These are phyloP conservation scores for Beta lomatogona DNA, from an alignment of 179 eudicot genomes.

Conservation along the genomic window DNA sequence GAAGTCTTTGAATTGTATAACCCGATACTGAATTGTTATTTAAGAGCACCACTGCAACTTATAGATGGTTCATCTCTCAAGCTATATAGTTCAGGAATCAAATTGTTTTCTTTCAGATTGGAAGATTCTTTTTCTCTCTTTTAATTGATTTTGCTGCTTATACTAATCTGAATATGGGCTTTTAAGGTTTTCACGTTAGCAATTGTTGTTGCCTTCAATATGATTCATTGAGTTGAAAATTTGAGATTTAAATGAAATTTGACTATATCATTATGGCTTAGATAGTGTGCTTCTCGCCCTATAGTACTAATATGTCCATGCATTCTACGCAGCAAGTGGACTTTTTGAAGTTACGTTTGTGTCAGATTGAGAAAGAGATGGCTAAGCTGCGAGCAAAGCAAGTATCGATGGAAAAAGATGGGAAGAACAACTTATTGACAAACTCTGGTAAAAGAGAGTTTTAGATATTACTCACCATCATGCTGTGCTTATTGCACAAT, in stretches of 20 bases:
- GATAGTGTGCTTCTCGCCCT: neutral
- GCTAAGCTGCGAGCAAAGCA: slow-evolving; percentile 43
- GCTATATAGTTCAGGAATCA: neutral
- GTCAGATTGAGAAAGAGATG: slow-evolving; percentile 47
- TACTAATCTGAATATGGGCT: neutral
- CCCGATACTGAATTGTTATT: neutral
- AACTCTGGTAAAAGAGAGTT: slow-evolving; percentile 22
- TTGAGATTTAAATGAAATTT: neutral
- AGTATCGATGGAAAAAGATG: slow-evolving; percentile 31
- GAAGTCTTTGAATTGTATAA: neutral
- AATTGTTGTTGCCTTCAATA: neutral
- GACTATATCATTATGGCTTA: neutral
- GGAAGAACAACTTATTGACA: slow-evolving; percentile 18
- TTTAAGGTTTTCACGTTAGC: neutral
- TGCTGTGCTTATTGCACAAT: neutral
- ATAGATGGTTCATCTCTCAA: neutral
- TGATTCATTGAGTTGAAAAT: no score
- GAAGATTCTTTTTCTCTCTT: neutral
- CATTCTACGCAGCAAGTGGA: slow-evolving; percentile 40
- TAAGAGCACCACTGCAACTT: neutral
- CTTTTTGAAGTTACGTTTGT: slow-evolving; percentile 38
- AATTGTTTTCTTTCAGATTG: neutral
- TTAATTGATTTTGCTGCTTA: neutral
- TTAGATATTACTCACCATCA: neutral
- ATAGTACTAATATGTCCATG: slow-evolving; percentile 14